Percentiles rank a stretch among this genome's conserved stretches.
Evolutionary conservation across 768 basidiomycete species (phyloP).

Genomic region (Hebeloma cylindrosporum): DNA sequence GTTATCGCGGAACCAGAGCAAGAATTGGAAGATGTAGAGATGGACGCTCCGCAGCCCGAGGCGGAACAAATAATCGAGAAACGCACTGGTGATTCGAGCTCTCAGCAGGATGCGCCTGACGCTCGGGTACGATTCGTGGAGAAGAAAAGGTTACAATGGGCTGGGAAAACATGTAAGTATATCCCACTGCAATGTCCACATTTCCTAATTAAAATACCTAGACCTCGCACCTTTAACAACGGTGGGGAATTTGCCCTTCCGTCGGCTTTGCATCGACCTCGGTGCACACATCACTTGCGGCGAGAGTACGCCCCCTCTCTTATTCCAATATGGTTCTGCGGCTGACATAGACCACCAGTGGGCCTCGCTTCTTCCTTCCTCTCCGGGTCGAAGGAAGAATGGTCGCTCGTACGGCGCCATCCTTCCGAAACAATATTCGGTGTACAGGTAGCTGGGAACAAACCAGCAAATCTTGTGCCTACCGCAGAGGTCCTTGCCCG

Average conservation of each 20-base stretch:
- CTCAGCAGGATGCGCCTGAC: slow-evolving; percentile 62
- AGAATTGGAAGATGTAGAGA: slow-evolving; percentile 28
- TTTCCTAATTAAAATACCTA: slow-evolving; percentile 15
- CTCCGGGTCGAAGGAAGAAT: slow-evolving; percentile 87
- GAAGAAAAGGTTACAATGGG: slow-evolving; percentile 87
- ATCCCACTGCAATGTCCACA: neutral
- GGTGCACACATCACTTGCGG: slow-evolving; percentile 96
- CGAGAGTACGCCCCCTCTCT: slow-evolving; percentile 59
- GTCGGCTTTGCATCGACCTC: slow-evolving; percentile 79
- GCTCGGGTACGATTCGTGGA: slow-evolving; percentile 70
- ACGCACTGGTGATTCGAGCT: slow-evolving; percentile 34
- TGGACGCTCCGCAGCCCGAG: slow-evolving; percentile 8
- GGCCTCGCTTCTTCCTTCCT: slow-evolving; percentile 91
- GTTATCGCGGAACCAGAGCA: slow-evolving; percentile 43
- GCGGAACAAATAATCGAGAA: slow-evolving; percentile 28
- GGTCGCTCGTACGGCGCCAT: slow-evolving; percentile 89
- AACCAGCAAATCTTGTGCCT: slow-evolving; percentile 72
- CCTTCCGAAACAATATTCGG: slow-evolving; percentile 87
- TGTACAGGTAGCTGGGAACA: slow-evolving; percentile 90
- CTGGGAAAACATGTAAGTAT: slow-evolving; percentile 76
- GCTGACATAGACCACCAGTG: slow-evolving; percentile 49
- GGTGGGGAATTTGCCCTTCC: slow-evolving; percentile 96
- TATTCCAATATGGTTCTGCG: slow-evolving; percentile 1
- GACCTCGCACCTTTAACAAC: slow-evolving; percentile 79
- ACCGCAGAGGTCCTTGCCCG: slow-evolving; percentile 79